phyloP scores from a whole-genome alignment of 768 basidiomycete species.

The Pisolithus tinctorius region DNA sequence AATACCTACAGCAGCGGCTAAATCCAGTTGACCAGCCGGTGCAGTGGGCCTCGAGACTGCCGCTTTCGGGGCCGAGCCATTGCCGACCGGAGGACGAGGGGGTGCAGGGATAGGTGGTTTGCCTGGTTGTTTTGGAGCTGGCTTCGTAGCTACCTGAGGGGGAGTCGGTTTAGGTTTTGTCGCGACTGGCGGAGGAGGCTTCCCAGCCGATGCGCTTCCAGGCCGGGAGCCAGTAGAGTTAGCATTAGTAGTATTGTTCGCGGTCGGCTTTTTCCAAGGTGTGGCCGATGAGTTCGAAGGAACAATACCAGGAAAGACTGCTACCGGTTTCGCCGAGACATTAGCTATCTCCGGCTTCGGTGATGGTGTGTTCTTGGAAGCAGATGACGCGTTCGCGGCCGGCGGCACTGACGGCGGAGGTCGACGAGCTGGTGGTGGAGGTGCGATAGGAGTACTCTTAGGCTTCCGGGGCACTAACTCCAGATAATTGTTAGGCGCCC shows the following conservation, averaged over 20 bases:
- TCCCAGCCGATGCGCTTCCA: slow-evolving; percentile 41
- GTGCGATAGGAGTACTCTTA: slow-evolving; percentile 58
- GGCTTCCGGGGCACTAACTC: slow-evolving; percentile 69
- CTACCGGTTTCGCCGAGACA: slow-evolving; percentile 65
- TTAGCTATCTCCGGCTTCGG: slow-evolving; percentile 48
- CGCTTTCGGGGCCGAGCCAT: slow-evolving; percentile 32
- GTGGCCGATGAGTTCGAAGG: slow-evolving; percentile 60
- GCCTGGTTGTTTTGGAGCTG: slow-evolving; percentile 41
- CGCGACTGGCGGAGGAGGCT: slow-evolving; percentile 54
- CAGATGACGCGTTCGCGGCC: slow-evolving; percentile 27
- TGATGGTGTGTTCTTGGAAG: slow-evolving; percentile 28
- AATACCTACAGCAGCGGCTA: slow-evolving; percentile 70
- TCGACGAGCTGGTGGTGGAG: slow-evolving; percentile 55
- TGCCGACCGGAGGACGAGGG: slow-evolving; percentile 38
- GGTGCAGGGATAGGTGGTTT: slow-evolving; percentile 63
- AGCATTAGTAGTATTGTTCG: slow-evolving; percentile 27
- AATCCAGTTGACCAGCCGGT: slow-evolving; percentile 61
- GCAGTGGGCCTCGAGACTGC: slow-evolving; percentile 37
- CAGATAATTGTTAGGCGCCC: slow-evolving; percentile 93
- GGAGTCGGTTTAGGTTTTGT: slow-evolving; percentile 60
- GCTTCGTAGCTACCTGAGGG: slow-evolving; percentile 51
- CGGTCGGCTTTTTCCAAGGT: slow-evolving; percentile 63
- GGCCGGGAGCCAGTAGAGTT: slow-evolving; percentile 46
- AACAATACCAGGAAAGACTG: slow-evolving; percentile 76
- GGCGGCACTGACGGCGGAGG: slow-evolving; percentile 39